Base-by-base conservation (phyloP, 345 rosid species). In the Trapa incisa region DNA sequence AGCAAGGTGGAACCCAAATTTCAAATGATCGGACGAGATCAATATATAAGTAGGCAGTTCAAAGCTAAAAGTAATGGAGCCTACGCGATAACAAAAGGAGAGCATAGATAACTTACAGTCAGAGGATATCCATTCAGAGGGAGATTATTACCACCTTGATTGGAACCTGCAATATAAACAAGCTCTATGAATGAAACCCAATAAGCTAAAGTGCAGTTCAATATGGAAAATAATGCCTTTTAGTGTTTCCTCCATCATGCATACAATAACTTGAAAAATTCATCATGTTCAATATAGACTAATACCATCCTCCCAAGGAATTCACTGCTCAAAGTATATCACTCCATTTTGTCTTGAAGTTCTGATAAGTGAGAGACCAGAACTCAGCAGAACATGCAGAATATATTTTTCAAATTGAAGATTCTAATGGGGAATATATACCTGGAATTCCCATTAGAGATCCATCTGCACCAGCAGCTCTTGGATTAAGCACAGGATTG, bases 91-190 rank as follows among this genome's bases (percentile, higher is more conserved):
- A 41, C 43, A 41, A 1, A 41, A 41, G 43, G 43, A 41, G 43
- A 41, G 29, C 29, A 22, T 22, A 22, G 29, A 22, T 22, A 22
- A 77, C 88, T 90, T 75, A 93, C 98, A 0, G 91, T 81, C 65
- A 93, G 89, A 8, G 98, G 98, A 92, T 96, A 90, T 69, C 98
- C 98, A 82, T 87, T 93, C 74, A 93, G 76, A 45, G 98, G 87
- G 76, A 90, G 80, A 82, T 87, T 90, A 77, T 80, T 93, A 68
- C 87, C 84, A 61, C 86, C 92, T 77, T 90, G 97, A 80, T 83
- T 93, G 73, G 96, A 87, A 71, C 99, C 99, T 91, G 85, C 69
- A 73, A 78, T 52, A 80, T 64, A 63, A 74, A 12, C 45, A 72
- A 41, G 50, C 66, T 38, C 41, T 17, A 41, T 4, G 45, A 72